phyloP scores from a whole-genome alignment of 2,329 filamentous ascomycete species.

The Hypoxylon sp. region DNA sequence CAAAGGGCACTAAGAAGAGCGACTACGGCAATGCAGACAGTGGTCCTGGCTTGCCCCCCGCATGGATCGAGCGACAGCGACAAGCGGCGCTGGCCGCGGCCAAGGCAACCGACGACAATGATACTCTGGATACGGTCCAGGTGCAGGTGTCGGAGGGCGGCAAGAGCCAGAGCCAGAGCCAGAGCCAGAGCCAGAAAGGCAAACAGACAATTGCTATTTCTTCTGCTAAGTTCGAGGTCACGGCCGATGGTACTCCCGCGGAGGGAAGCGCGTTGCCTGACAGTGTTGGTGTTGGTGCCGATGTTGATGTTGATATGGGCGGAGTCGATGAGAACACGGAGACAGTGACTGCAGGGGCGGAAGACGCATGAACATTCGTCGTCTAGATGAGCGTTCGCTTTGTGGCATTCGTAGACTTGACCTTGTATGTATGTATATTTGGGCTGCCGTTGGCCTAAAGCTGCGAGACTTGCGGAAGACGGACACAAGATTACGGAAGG shows the following conservation, averaged over 20 bases:
- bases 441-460: not conserved
- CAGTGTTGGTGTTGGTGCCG: slow-evolving; percentile 12
- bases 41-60: slow-evolving; percentile 74
- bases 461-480: slow-evolving; percentile 1
- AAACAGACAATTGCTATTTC: slow-evolving; percentile 47
- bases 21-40: slow-evolving; percentile 78
- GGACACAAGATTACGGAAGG: not conserved
- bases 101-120: slow-evolving; percentile 48
- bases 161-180: slow-evolving; percentile 51
- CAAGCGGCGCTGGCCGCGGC: slow-evolving; percentile 14
- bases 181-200: slow-evolving; percentile 51
- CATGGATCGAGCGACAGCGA: slow-evolving; percentile 61
- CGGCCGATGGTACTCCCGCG: not conserved
- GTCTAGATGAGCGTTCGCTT: not conserved
- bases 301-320: slow-evolving; percentile 35
- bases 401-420: slow-evolving; percentile 5
- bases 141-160: slow-evolving; percentile 58
- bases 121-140: slow-evolving; percentile 53
- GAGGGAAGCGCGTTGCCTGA: not conserved
- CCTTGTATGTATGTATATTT: slow-evolving; percentile 23
- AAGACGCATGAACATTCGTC: slow-evolving; percentile 22
- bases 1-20: slow-evolving; percentile 77
- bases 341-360: slow-evolving; percentile 24
- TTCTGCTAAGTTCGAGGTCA: slow-evolving; percentile 45
- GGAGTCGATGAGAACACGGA: slow-evolving; percentile 24